A percentile compares a stretch with the other conserved stretches of the same genome.
Evolutionary conservation across 1,284 basidiomycete genomes (phyloP).

Genomic region (Moniliophthora roreri): DNA sequence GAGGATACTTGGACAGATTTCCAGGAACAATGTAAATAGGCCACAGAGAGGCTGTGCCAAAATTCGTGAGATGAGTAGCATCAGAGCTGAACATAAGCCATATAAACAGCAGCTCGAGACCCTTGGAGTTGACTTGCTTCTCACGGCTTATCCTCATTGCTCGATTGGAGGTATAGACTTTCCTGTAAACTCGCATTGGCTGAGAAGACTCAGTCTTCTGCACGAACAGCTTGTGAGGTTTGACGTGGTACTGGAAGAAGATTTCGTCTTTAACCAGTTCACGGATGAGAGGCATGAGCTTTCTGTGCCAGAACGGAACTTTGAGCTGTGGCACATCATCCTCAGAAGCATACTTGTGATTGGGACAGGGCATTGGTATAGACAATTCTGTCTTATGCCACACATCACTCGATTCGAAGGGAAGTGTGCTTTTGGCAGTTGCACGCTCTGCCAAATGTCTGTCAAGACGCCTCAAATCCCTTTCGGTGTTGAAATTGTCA

Average conservation of each 20-base stretch:
- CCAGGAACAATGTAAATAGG: slow-evolving; percentile 32
- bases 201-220: neutral
- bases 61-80: slow-evolving; percentile 29
- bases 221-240: slow-evolving; percentile 1
- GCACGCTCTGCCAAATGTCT: too few species aligned
- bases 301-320: too few species aligned
- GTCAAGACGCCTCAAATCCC: neutral
- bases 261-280: too few species aligned
- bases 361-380: neutral
- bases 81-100: slow-evolving; percentile 34
- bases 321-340: too few species aligned
- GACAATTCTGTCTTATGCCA: neutral
- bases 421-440: neutral
- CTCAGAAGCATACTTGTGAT: too few species aligned
- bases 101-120: slow-evolving; percentile 19
- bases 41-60: slow-evolving; percentile 31
- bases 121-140: neutral
- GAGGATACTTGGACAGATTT: slow-evolving; percentile 32
- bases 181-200: neutral
- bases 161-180: slow-evolving; percentile 7
- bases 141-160: neutral
- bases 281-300: neutral
- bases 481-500: slow-evolving; percentile 12
- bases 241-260: neutral
- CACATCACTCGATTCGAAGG: neutral